Percentiles rank a stretch among this genome's conserved stretches.
These are phyloP conservation scores for Claviceps lovelessii DNA, from an alignment of 2,329 filamentous ascomycete species.

Conservation along the genomic window DNA sequence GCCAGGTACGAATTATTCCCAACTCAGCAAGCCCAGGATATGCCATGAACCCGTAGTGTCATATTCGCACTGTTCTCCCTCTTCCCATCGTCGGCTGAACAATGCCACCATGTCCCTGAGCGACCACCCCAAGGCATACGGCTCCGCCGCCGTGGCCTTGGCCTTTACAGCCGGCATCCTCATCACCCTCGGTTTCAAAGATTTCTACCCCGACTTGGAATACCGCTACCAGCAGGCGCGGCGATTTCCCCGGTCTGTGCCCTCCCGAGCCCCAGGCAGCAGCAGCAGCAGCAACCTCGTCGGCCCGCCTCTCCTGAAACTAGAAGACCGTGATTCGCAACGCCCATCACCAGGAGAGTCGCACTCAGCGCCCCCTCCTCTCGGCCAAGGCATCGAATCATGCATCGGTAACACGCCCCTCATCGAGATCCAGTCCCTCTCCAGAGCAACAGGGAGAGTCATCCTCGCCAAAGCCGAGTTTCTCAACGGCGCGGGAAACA, in stretches of 20 bases:
- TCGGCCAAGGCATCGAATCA: slow-evolving; percentile 64
- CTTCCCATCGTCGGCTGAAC: not conserved
- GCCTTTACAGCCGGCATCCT: slow-evolving; percentile 69
- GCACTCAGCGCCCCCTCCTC: not conserved
- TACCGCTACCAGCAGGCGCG: slow-evolving; percentile 39
- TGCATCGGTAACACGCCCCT: slow-evolving; percentile 90
- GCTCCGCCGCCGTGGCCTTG: slow-evolving; percentile 49
- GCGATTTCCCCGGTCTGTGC: slow-evolving; percentile 3
- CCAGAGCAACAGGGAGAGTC: slow-evolving; percentile 70
- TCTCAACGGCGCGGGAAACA: slow-evolving; percentile 85
- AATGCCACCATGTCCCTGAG: slow-evolving; percentile 38
- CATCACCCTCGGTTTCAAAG: slow-evolving; percentile 63
- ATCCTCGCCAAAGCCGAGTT: slow-evolving; percentile 95
- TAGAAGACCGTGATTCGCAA: slow-evolving; percentile 39
- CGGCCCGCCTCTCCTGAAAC: slow-evolving; percentile 19
- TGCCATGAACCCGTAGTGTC: not conserved
- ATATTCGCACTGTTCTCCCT: not conserved
- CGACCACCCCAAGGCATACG: slow-evolving; percentile 47
- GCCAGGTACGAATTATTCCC: too few species aligned
- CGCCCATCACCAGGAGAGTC: not conserved
- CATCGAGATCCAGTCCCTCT: slow-evolving; percentile 72
- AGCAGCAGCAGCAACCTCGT: too few species aligned
- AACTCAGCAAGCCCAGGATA: not conserved
- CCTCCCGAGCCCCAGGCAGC: too few species aligned
- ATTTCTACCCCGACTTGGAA: slow-evolving; percentile 64